Percentiles rank a stretch among this genome's conserved stretches.
Evolutionary conservation across 2,329 filamentous ascomycete genomes (phyloP).

Genomic region (Aspergillus ruber): DNA sequence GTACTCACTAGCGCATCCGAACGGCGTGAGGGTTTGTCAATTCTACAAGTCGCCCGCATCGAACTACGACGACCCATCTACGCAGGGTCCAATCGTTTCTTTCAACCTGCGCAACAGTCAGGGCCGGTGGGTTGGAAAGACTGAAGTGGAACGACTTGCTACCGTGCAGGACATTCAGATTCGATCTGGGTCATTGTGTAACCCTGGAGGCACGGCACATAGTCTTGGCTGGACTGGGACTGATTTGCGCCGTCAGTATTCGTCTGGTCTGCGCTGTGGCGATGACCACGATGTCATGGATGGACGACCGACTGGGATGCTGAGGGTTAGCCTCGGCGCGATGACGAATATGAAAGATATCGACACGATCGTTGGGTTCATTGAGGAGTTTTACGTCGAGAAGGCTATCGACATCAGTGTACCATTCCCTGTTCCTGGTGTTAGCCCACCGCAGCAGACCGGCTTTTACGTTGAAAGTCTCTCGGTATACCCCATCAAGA

Average conservation of each 20-base stretch:
- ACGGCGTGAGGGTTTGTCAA: constrained; percentile 58
- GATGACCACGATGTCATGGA: constrained; percentile 72
- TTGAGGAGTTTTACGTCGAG: constrained; percentile 61
- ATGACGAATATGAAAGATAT: constrained; percentile 81
- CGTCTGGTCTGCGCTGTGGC: constrained; percentile 76
- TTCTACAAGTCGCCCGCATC: constrained; percentile 52
- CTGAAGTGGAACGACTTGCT: constrained; percentile 82
- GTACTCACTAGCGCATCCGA: constrained; percentile 58
- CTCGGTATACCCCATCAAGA: constrained; percentile 87
- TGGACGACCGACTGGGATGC: constrained; percentile 80
- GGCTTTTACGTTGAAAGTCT: constrained; percentile 56
- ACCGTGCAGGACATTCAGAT: constrained; percentile 73
- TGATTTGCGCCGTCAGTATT: constrained; percentile 82
- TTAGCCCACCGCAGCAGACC: constrained; percentile 6
- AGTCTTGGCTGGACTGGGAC: constrained; percentile 67
- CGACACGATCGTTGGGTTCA: constrained; percentile 62
- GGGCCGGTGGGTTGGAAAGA: constrained; percentile 70
- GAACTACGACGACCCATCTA: constrained; percentile 38
- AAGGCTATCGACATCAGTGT: constrained; percentile 14
- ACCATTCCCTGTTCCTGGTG: constrained; percentile 10
- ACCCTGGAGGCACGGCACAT: constrained; percentile 75
- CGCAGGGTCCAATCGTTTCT: constrained; percentile 68
- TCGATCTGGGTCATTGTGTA: constrained; percentile 83
- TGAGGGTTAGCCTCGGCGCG: constrained; percentile 79
- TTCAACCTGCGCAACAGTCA: constrained; percentile 70